Percentiles rank a stretch among this genome's conserved stretches.
These are phyloP conservation scores for Podaxis sp. DNA, from an alignment of 768 basidiomycete genomes.

Conservation along the genomic window DNA sequence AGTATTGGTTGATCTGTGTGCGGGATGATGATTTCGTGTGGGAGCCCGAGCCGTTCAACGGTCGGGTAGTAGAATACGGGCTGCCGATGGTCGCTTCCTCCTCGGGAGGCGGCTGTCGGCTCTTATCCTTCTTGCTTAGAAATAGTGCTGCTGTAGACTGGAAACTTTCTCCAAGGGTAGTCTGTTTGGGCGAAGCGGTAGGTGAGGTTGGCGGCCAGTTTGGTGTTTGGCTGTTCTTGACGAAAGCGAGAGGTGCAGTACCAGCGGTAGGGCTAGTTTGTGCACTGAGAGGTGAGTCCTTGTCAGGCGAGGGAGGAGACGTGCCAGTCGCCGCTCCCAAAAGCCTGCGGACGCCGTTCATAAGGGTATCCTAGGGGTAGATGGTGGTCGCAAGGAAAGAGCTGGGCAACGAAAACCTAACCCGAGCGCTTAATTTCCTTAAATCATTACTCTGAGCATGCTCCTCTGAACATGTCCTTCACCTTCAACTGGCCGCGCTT, in stretches of 20 bases:
- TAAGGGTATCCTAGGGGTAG: constrained; percentile 27
- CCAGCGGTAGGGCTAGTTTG: constrained; percentile 16
- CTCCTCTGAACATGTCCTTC: constrained; percentile 63
- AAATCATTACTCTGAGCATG: constrained; percentile 11
- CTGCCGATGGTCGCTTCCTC: constrained; percentile 24
- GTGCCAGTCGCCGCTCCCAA: constrained; percentile 41
- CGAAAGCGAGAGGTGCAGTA: constrained; percentile 11
- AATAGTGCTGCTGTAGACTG: constrained; percentile 44
- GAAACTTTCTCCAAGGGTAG: constrained; percentile 27
- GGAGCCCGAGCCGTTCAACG: constrained; percentile 8
- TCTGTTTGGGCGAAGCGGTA: constrained; percentile 26
- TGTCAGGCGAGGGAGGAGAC: constrained; percentile 28
- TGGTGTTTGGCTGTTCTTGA: constrained; percentile 32
- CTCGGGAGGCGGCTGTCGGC: constrained; percentile 28
- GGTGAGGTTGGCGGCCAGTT: constrained; percentile 46
- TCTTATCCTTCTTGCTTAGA: constrained; percentile 51
- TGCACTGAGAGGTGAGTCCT: constrained; percentile 23
- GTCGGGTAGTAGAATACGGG: constrained; percentile 12
- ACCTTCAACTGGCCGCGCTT: constrained; percentile 97
- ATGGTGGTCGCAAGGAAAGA: constrained; percentile 17
- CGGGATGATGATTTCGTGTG: constrained; percentile 4
- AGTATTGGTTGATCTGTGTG: background rate
- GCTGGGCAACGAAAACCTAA: constrained; percentile 21
- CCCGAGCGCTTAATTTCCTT: constrained; percentile 15
- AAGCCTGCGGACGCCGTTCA: constrained; percentile 76